A percentile compares a stretch with the other conserved stretches of the same genome.
Evolutionary conservation across 805 yeast species (phyloP).

Genomic region (Spathaspora passalidarum): DNA sequence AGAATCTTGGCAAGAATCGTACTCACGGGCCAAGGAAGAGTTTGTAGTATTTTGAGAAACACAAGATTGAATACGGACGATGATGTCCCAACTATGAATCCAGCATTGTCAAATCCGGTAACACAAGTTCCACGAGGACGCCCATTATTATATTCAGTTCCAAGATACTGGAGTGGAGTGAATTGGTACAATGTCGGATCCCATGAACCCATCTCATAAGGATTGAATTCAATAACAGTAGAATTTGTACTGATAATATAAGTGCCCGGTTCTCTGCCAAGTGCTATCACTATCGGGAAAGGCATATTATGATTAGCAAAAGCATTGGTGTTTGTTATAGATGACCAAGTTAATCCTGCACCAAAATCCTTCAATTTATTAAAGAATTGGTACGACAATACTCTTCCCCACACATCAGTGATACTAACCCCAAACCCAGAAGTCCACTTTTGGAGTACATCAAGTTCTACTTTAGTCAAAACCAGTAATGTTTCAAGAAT

Average conservation of each 20-base stretch:
- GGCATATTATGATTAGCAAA: slow-evolving; percentile 34
- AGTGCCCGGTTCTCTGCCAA: slow-evolving; percentile 66
- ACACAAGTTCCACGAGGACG: slow-evolving; percentile 18
- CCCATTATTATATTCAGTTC: slow-evolving; percentile 23
- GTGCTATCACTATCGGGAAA: slow-evolving; percentile 39
- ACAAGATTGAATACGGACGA: slow-evolving; percentile 35
- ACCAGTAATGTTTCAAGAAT: slow-evolving; percentile 46
- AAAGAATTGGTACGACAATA: slow-evolving; percentile 32
- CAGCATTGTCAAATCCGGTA: slow-evolving; percentile 35
- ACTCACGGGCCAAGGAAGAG: slow-evolving; percentile 21
- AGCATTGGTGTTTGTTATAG: slow-evolving; percentile 18
- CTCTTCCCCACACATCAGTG: slow-evolving; percentile 42
- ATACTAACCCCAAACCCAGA: slow-evolving; percentile 33
- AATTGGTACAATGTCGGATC: slow-evolving; percentile 35
- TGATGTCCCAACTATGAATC: slow-evolving; percentile 38
- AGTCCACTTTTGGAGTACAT: slow-evolving; percentile 22
- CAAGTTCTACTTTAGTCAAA: slow-evolving; percentile 35
- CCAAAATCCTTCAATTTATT: slow-evolving; percentile 25
- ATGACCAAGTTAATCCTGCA: slow-evolving; percentile 28
- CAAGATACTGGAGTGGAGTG: slow-evolving; percentile 27
- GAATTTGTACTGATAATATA: slow-evolving; percentile 58
- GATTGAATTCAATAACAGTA: slow-evolving; percentile 47
- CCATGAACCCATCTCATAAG: slow-evolving; percentile 43
- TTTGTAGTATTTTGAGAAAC: slow-evolving; percentile 17
- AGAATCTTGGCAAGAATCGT: slow-evolving; percentile 23